Evolutionary conservation across 139 green algal species (phyloP), one percentile per base, ranked within the genome.

Genomic region (Nannochloris sp.): DNA sequence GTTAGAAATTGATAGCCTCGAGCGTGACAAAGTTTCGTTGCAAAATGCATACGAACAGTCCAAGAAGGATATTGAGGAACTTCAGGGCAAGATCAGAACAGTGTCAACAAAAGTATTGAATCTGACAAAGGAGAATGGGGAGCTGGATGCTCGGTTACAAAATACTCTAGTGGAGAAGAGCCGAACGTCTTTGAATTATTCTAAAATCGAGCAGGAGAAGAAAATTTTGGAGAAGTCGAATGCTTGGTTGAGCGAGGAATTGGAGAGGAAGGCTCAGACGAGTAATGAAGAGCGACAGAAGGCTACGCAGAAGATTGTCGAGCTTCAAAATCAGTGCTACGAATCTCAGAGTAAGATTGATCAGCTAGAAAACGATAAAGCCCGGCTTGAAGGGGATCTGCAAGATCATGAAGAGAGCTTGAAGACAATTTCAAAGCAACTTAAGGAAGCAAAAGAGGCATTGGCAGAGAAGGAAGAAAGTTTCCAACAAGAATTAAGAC

Each of bases 131-230:
- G 23, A 20, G 11, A 68, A 68, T 36, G 62, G 55, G 5, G n/a
- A 63, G 33, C 46, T 79, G 44, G 75, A 79, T 43, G 72, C 67
- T 1, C 40, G 55, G 31, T 53, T 72, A 46, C 67, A 77, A 20
- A 65, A 69, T 56, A 68, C 75, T 12, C 44, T 69, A 63, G 75
- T 63, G 2, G 58, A 64, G 14, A 25, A 58, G 12, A 69, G 61
- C 40, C 62, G 75, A 9, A 30, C 67, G 10, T 20, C 57, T 33
- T 53, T 75, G 29, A 59, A 57, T 1, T 45, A 69, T 17, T 56
- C 46, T 12, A 66, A 67, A 30, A 36, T 84, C 51, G 65, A 69
- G 48, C 76, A 82, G 67, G 68, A 84, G 62, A 78, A 79, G 51
- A 72, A 71, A 45, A 73, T 79, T 23, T 48, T 84, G 43, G 64